phyloP scores from a whole-genome alignment of 208 protist species.

The Trypanosomatidae sp. region DNA sequence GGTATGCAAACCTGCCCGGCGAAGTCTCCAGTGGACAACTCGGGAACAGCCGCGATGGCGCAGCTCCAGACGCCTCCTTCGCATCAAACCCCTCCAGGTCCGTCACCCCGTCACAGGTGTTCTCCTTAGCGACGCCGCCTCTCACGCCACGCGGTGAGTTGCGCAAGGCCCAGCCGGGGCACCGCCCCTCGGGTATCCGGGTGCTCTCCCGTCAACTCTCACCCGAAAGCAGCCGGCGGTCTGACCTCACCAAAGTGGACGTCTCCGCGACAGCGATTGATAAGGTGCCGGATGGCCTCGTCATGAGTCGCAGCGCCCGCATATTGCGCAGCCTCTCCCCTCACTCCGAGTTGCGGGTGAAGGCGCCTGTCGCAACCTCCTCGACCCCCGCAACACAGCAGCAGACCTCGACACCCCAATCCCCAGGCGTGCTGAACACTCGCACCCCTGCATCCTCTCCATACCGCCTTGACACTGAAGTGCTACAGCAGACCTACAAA shows the following conservation, averaged over 20 bases:
- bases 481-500: constrained; percentile 3
- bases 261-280: neutral
- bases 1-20: neutral
- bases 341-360: neutral
- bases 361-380: neutral
- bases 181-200: neutral
- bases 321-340: neutral
- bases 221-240: neutral
- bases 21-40: neutral
- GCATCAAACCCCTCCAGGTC: neutral
- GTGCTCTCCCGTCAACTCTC: neutral
- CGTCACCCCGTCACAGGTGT: neutral
- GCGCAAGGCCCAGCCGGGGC: constrained; percentile 1
- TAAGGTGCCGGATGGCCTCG: neutral
- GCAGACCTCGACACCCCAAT: neutral
- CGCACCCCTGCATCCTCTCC: neutral
- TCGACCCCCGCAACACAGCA: neutral
- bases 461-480: neutral
- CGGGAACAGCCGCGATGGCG: neutral
- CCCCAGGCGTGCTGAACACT: neutral
- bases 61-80: neutral
- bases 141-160: neutral
- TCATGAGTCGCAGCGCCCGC: neutral
- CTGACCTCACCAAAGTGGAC: neutral
- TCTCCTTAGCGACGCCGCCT: neutral